Evolutionary conservation across 2,329 filamentous ascomycete species (phyloP), one percentile per base, ranked within the genome.

Genomic region (Macroventuria anomochaeta): DNA sequence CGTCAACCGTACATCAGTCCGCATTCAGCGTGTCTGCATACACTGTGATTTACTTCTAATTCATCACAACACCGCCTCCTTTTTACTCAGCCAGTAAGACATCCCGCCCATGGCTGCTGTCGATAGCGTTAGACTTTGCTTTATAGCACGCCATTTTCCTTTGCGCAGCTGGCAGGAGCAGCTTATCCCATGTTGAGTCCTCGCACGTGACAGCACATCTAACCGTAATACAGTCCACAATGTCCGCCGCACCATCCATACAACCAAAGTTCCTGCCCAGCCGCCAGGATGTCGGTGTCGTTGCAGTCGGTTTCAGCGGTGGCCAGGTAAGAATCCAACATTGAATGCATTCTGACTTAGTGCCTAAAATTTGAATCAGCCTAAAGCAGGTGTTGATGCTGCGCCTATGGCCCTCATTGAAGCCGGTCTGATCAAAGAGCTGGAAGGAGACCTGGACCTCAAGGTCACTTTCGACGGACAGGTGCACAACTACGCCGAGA

Each of bases 231-330:
- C 38, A 48, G 51, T 21, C 18, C 49, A 49, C 32, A 12, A 84
- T 84, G 81, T 83, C 81, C 28, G 76, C 77, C 49, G 83, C 85
- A 26, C 81, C 85, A 3, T 84, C 83, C 6, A 81, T 87, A 57
- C 71, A 79, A 41, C 82, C 85, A 56, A 92, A 89, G 71, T 97
- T 97, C 80, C 88, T 97, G 65, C 82, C 88, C 60, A 83, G 88
- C 71, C 85, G 87, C 26, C 83, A 90, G 70, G 88, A 97, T 70
- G 83, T 99, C 61, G 95, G 93, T 58, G 85, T 99, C 51, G 91
- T 97, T 31, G 92, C 93, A 42, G 95, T 97, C 31, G 93, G 93
- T 59, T 99, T 97, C 81, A 96, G 92, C 47, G 93, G 93, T 63
- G 95, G 95, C 52, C 95, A 97, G 86, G 92, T 95, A 86, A 66